Evolutionary conservation across 495 filamentous ascomycete genomes (phyloP).

Genomic region (Xylaria grammica): DNA sequence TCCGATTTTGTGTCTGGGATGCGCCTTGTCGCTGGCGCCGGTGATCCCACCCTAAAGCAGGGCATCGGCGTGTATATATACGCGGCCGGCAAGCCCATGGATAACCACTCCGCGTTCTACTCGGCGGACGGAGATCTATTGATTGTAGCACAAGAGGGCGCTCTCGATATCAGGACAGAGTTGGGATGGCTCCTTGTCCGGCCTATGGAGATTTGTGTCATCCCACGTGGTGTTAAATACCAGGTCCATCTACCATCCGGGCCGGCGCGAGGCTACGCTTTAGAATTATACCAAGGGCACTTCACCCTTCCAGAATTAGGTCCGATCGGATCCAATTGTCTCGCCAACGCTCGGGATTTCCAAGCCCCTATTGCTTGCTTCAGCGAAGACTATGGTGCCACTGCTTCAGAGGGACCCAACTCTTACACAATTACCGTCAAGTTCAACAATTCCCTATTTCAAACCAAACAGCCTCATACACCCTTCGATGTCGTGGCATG

Average conservation of each 20-base stretch:
- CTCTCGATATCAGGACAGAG: conserved; percentile 85
- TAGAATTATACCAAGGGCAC: conserved; percentile 86
- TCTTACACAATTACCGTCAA: conserved; percentile 72
- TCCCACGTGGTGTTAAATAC: conserved; percentile 84
- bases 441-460: conserved; percentile 80
- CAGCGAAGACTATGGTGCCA: conserved; percentile 59
- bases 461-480: conserved; percentile 71
- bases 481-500: conserved; percentile 85
- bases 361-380: conserved; percentile 81
- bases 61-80: conserved; percentile 85
- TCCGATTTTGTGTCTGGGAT: conserved; percentile 83
- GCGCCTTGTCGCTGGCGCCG: conserved; percentile 78
- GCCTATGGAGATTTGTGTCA: conserved; percentile 87
- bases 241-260: conserved; percentile 67
- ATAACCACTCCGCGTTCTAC: conserved; percentile 75
- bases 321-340: conserved; percentile 84
- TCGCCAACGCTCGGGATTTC: conserved; percentile 90
- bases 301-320: conserved; percentile 86
- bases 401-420: conserved; percentile 43
- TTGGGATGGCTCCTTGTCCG: conserved; percentile 80
- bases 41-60: conserved; percentile 79
- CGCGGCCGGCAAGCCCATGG: conserved; percentile 82
- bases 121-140: conserved; percentile 90
- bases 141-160: conserved; percentile 83
- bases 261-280: conserved; percentile 79